Evolutionary conservation across 2,329 filamentous ascomycete genomes (phyloP), one percentile per base, ranked within the genome.

Genomic region (Fusarium kyushuense): DNA sequence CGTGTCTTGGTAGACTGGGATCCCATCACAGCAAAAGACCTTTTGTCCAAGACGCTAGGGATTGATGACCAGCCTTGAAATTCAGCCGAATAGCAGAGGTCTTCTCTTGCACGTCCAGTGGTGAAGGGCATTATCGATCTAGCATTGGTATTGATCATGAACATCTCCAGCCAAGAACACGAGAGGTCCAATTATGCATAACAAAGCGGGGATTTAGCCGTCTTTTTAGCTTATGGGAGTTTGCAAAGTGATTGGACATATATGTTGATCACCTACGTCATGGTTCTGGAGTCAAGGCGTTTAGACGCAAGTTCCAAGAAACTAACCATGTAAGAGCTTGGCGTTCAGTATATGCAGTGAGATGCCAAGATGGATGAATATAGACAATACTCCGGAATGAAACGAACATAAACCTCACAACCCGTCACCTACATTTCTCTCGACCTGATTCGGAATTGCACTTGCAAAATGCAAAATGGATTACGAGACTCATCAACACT

Each of bases 261-360:
- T 8, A 27, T 8, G 27, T 27, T 27, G 6, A 8, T 27, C 6
- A 8, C 27, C 27, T 27, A 27, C 27, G 27, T 27, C 27, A 27
- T 27, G 9, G 9, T 27, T 8, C 27, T 27, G 27, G 27, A 27
- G 6, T 6, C 27, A 8, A 6, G 9, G 27, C 27, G 27, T 2
- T 27, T 27, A 27, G 27, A 27, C 27, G 30, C 30, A 4, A 14
- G 30, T 32, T 32, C 9, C 9, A 35, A 3, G 2, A 35, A 11
- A 1, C 6, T 2, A 10, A n/a, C 4, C 17, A n/a, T 10, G 4
- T n/a, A 35, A 1, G 1, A n/a, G 10, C 10, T 36, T n/a, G 5
- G 17, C 10, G 16, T 17, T 5, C n/a, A 12, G 33, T 10, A 36
- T 12, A n/a, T 36, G 33, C 3, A 36, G 33, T 36, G 2, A 7